Base-by-base conservation (phyloP, 805 yeast genomes). In the Ogataea populi-albae region DNA sequence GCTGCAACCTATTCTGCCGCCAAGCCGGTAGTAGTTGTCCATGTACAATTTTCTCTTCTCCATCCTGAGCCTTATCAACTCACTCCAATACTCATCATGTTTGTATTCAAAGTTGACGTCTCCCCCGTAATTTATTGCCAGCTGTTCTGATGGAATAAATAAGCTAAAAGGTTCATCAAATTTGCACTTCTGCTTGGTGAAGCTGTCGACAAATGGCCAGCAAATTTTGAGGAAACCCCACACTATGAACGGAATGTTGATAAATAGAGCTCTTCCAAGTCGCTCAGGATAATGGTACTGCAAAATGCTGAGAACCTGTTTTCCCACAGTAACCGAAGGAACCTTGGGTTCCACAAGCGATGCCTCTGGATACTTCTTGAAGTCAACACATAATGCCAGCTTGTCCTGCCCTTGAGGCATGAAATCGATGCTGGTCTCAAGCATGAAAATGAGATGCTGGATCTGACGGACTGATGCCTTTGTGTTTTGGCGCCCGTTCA, bases 271-370 rank as follows among this genome's bases (percentile, higher is more conserved):
- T 55, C 84, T 77, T 17, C 98, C 98, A 41, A 93, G 71, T 51
- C 98, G 76, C 59, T 93, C 98, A 5, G 98, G 98, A 58, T 93
- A 93, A 63, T 93, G 98, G 24, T 94, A 88, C 64, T 93, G 98
- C 52, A 93, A 66, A 54, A 93, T 93, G 59, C 81, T 81, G 47
- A 93, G 69, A 19, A 91, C 96, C 60, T 87, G 94, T 56, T 91
- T 82, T 23, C 96, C 97, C 16, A 79, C 81, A 30, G 82, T 73
- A 26, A 91, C 73, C 2, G 95, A 81, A 5, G 98, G 97, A 57
- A 69, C 76, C 33, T 61, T 73, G 52, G 62, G 55, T 26, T 57
- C 62, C 20, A 53, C 46, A 10, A 49, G 39, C 14, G 53, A 48
- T 3, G 62, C 54, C 59, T 66, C 71, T 38, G 86, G 83, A 38